Evolutionary conservation across 1,139 yeast genomes (phyloP), one percentile per base, ranked within the genome.

Genomic region (Nakaseomyces bracarensis): DNA sequence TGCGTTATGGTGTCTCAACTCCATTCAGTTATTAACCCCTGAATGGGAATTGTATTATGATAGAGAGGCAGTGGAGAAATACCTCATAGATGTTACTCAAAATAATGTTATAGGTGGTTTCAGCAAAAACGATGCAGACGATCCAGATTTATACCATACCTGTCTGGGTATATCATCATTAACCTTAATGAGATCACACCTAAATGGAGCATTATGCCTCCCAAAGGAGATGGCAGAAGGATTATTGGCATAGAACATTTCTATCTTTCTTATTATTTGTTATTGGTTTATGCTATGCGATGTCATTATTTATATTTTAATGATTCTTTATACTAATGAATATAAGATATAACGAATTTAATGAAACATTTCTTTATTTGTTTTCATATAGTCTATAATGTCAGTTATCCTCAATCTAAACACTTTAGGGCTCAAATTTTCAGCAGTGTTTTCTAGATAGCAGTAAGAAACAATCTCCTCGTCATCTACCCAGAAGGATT

Each of bases 1-100:
- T 61, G 75, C 85, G 7, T 91, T 89, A 72, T 91, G 98, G 98
- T 75, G 78, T 39, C 61, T 78, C 8, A 93, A 77, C 1, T 69
- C 86, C 8, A 64, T 87, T 46, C 58, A 59, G 1, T 38, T 60
- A 79, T 26, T 60, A 49, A 2, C 47, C 45, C 3, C 52, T 51
- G 27, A 52, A 57, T 43, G 46, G 44, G 42, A 41, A 33, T 33
- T 15, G 0, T 57, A 77, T 14, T 54, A 75, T 1, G 70, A 79
- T 44, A 56, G 57, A 0, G 57, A 59, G 14, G 15, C 33, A 3
- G 72, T 75, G 1, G 53, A 58, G 6, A 50, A 58, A 3, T 87
- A 72, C 54, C 63, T 91, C 19, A 54, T 83, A n/a, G 50, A 62
- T 1, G 59, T 65, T 19, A 80, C 93, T 1, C 95, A 86, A 55